Base-by-base conservation (phyloP, 1,284 basidiomycete genomes). In the Rhodotorula sp. region DNA sequence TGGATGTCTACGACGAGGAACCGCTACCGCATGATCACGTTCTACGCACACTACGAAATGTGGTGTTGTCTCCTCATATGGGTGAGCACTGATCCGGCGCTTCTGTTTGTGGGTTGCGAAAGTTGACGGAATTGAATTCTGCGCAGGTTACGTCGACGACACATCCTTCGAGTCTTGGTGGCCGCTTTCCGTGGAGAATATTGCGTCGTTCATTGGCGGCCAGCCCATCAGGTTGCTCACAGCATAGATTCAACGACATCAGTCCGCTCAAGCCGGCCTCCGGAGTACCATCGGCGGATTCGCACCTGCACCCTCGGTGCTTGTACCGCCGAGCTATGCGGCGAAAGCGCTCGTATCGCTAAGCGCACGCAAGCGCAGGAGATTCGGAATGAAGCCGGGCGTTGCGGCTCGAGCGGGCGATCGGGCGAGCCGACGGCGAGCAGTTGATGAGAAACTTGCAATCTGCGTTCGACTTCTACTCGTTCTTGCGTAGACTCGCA, bases 11-110 rank as follows among this genome's bases (percentile, higher is more conserved):
- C 77, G 86, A 88, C 58, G 76, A 84, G 50, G 88, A 89, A 76
- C 88, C 88, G 12, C 80, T 89, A 54, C 87, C 87, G 5, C 73
- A 84, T 31, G 83, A 86, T 63, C 85, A 87, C 77, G 84, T 85
- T 0, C 73, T 89, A 57, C 81, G 86, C 57, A 81, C 79, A 62
- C 79, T 85, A 72, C 79, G 84, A 52, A 86, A 87, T 73, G 84
- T 86, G 23, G 86, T 84, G 26, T 79, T 88, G 60, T 86, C 84
- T 18, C 88, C 88, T 0, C 88, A 89, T 77, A 85, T 84, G 74
- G 87, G 84, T 71, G 79, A 82, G 34, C 84, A 80, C 66, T 86
- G 85, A 73, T 81, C 83, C 79, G 85, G 84, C 72, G 74, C n/a
- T 50, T 31, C 47, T 59, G 31, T 43, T 28, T 1, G 45, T 54